Evolutionary conservation across 208 protist species (phyloP), one percentile per base, ranked within the genome.

Genomic region (Jaenimonas drosophilae): DNA sequence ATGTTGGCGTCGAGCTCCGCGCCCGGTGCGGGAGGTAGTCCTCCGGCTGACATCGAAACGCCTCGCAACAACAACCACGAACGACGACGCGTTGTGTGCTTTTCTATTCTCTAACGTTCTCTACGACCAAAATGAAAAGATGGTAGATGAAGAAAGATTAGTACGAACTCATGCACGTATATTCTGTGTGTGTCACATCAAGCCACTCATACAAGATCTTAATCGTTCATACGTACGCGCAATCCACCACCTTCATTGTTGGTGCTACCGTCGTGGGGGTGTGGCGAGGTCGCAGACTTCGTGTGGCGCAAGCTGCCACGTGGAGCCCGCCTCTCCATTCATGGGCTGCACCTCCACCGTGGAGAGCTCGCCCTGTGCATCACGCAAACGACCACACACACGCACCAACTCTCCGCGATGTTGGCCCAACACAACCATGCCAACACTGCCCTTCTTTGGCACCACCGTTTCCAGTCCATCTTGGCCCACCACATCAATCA

Each of bases 401-500:
- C 28, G 63, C 20, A 76, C 80, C 28, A 88, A 45, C 48, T 91
- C 83, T 0, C 77, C 83, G 28, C 64, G 50, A 40, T 64, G 62
- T 23, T 28, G 29, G 6, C 79, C 83, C 3, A 72, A 32, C 16
- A 92, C 79, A 38, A 92, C 29, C 27, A 92, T 65, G 11, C 68
- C 84, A 14, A 43, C 30, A 7, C 70, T 70, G 1, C 70, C 70
- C 42, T 77, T 70, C 51, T 73, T 76, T 2, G 84, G 84, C 30
- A 89, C 54, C 7, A 92, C 70, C 11, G 78, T 88, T 53, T 86
- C 76, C 20, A 92, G 33, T 2, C 66, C 74, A 11, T 67, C 73
- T 25, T 65, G 53, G 0, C 78, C 76, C 9, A 76, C 41, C 45
- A 89, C 42, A 31, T 92, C 76, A 14, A 88, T 36, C n/a, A 66